phyloP scores from a whole-genome alignment of 2,329 filamentous ascomycete genomes.

The Colletotrichum sp. region DNA sequence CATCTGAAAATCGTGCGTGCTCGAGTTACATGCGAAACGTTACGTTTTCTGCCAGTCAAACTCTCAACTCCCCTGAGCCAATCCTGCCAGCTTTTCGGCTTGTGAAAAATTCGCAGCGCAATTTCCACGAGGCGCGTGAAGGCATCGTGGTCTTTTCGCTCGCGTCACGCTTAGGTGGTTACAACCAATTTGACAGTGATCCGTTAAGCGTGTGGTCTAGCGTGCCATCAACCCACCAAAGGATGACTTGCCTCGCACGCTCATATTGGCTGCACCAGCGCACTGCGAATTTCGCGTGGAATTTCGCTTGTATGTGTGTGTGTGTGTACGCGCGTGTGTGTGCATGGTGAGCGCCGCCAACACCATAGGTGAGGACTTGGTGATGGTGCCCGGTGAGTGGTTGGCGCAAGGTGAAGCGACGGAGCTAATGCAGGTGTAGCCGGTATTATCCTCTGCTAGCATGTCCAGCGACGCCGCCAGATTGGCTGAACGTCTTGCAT shows the following conservation, averaged over 20 bases:
- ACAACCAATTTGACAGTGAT: not conserved
- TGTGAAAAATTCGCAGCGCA: not conserved
- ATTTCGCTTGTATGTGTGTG: not conserved
- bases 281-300: not conserved
- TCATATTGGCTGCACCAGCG: not conserved
- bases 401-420: not conserved
- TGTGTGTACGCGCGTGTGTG: not conserved
- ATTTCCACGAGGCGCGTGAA: not conserved
- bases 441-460: not conserved
- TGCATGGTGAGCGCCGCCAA: not conserved
- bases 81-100: not conserved
- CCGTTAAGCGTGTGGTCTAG: not conserved
- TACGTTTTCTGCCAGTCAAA: not conserved
- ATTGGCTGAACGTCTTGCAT: not conserved
- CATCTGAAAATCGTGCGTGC: not conserved
- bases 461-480: not conserved
- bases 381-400: constrained; percentile 10
- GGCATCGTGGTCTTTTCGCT: not conserved
- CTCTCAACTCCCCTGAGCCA: not conserved
- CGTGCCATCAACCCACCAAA: not conserved
- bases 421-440: constrained; percentile 20
- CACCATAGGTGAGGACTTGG: constrained; percentile 3
- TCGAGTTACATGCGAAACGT: not conserved
- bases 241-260: not conserved
- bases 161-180: constrained; percentile 4